Evolutionary conservation across 2,329 filamentous ascomycete species (phyloP).

Genomic region (Alternaria incomplexa): DNA sequence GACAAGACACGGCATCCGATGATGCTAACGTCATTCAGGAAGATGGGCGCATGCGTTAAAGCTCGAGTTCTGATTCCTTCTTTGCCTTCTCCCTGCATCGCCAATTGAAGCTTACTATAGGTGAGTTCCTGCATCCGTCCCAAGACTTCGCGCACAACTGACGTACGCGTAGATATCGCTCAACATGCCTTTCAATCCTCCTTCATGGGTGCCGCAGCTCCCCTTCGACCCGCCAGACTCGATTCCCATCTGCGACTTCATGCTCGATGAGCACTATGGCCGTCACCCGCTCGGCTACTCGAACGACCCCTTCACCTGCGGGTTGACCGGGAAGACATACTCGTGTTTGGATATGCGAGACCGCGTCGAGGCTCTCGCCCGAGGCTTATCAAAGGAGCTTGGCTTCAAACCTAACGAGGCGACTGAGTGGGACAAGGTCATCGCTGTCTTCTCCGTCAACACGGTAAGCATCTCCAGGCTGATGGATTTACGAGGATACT

Average conservation of each 20-base stretch:
- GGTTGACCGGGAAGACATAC: conserved; percentile 72
- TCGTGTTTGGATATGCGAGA: conserved; percentile 67
- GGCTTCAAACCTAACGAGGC: conserved; percentile 73
- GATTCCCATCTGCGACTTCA: conserved; percentile 77
- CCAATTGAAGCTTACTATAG: conserved; percentile 1
- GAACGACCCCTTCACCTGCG: conserved; percentile 76
- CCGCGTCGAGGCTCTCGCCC: conserved; percentile 70
- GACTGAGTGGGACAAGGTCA: conserved; percentile 81
- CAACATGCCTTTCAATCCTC: conserved; percentile 63
- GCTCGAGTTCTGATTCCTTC: neutral
- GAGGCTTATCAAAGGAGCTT: conserved; percentile 72
- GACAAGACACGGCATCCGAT: conserved; percentile 2
- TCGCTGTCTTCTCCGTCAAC: conserved; percentile 79
- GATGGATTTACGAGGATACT: conserved; percentile 9
- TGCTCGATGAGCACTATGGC: conserved; percentile 74
- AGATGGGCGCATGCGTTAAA: conserved; percentile 2
- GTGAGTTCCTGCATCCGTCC: neutral
- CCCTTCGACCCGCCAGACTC: conserved; percentile 73
- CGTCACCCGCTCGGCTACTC: conserved; percentile 68
- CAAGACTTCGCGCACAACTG: neutral
- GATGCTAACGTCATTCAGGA: conserved; percentile 3
- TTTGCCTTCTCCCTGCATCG: neutral
- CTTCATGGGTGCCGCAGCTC: conserved; percentile 66
- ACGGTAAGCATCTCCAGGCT: conserved; percentile 61
- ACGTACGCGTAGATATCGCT: neutral